Evolutionary conservation across 352 stramenopile genomes (phyloP), one percentile per base, ranked within the genome.

Genomic region (Phytopythium litorale): DNA sequence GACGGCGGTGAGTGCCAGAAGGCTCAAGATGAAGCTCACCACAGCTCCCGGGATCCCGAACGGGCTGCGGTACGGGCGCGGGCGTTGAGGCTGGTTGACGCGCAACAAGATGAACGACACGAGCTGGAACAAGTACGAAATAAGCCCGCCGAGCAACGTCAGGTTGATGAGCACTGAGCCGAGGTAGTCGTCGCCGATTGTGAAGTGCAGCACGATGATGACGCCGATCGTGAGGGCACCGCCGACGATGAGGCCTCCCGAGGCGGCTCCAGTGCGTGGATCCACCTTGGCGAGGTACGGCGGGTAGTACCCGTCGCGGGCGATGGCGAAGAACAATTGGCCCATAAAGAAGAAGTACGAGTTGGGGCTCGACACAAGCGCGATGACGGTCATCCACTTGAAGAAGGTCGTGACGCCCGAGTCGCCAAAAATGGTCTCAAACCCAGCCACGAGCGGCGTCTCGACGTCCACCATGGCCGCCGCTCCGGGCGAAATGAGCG

Each of bases 331-430:
- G 28, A 91, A 60, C 57, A 89, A 37, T 1, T 71, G 71, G 19
- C 73, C 75, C 81, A 89, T 91, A 68, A 71, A 88, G 50, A 81
- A 91, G 13, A 91, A 78, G 70, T 88, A 91, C 52, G 81, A 88
- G 62, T 91, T 77, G 32, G 77, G 81, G 46, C 75, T 85, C 4
- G 69, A 77, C 33, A 89, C 79, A 25, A 91, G 55, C 2, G 77
- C 79, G 53, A 89, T 74, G 48, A 88, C 74, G 5, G 79, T 66
- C 5, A 91, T 62, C 81, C 81, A 91, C 60, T 73, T 86, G 65
- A 91, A 91, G 21, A 61, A 77, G 12, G 81, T 60, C 11, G 77
- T 88, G 6, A 66, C 83, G 48, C 58, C 67, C 57, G 80, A 88
- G 69, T 89, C 81, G 13, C 81, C 81, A 57, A 91, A 91, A 7